Conservation (phyloP, 2,329 filamentous ascomycete genomes). For the Phialocephala sp. region DNA sequence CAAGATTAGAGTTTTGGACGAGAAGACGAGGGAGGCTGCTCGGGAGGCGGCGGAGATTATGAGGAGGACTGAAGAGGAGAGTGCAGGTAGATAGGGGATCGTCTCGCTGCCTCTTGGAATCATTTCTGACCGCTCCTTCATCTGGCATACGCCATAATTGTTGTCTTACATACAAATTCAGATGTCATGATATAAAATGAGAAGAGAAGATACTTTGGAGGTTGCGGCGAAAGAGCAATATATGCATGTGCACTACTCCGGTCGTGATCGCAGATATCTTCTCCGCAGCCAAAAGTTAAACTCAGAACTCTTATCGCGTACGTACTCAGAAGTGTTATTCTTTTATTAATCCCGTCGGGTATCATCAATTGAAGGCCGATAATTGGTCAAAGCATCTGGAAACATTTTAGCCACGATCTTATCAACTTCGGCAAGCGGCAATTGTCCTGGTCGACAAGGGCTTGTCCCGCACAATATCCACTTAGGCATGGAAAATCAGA, state of each 20-base stretch:
- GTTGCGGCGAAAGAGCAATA: background rate
- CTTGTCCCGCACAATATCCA: background rate
- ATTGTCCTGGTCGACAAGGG: background rate
- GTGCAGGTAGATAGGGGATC: background rate
- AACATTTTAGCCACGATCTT: constrained; percentile 4
- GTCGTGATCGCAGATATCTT: background rate
- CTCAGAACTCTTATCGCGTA: background rate
- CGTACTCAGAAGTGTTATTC: background rate
- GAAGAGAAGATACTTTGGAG: too few relatives aligned
- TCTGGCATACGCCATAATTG: too few relatives aligned
- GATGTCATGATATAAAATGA: too few relatives aligned
- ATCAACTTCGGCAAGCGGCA: constrained; percentile 3
- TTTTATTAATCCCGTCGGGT: background rate
- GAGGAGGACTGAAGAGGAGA: background rate
- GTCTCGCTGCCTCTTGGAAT: background rate
- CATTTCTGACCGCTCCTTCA: too few relatives aligned
- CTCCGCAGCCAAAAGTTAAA: background rate
- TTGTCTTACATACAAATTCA: too few relatives aligned
- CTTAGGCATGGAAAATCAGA: background rate
- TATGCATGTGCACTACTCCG: background rate
- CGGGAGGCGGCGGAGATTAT: background rate
- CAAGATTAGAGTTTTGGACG: background rate
- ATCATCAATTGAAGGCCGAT: background rate
- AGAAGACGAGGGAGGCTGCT: background rate
- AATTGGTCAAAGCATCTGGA: background rate